A percentile compares a stretch with the other conserved stretches of the same genome.
phyloP scores from a whole-genome alignment of 2,329 filamentous ascomycete species.

The Scedosporium dehoogii region DNA sequence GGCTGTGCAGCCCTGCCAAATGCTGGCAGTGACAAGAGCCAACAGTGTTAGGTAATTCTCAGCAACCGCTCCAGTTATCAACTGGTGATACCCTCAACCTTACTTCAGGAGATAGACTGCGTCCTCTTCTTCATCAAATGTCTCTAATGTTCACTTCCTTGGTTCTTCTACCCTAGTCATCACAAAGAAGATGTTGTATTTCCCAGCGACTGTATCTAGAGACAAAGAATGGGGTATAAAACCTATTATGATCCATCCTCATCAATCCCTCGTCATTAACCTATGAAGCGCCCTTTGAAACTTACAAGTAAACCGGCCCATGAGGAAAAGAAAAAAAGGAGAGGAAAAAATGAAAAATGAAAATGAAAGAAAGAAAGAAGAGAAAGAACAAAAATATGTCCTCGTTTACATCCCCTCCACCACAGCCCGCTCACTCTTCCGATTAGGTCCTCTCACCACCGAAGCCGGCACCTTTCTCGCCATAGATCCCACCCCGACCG shows the following conservation, averaged over 20 bases:
- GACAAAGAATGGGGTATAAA: not conserved
- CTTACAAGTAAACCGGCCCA: not conserved
- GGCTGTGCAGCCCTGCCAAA: too few species aligned
- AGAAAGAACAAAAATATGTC: slow-evolving; percentile 7
- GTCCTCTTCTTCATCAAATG: too few species aligned
- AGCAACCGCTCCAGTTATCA: too few species aligned
- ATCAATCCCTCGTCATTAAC: not conserved
- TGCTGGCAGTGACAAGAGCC: too few species aligned
- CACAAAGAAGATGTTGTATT: not conserved
- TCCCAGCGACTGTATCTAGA: not conserved
- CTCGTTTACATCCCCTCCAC: slow-evolving; percentile 28
- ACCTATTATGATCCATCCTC: not conserved
- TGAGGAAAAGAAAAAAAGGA: not conserved
- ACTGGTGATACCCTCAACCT: not conserved
- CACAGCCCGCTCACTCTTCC: slow-evolving; percentile 44
- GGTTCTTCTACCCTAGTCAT: not conserved
- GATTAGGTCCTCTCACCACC: slow-evolving; percentile 8
- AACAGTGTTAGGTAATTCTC: too few species aligned
- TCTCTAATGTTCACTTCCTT: not conserved
- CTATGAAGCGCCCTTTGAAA: not conserved
- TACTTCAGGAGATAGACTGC: not conserved
- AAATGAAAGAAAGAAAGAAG: slow-evolving; percentile 1
- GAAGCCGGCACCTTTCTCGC: not conserved
- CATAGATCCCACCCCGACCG: not conserved
- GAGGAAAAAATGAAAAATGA: not conserved